These are phyloP conservation scores for Knufia petricola DNA, from an alignment of 2,329 filamentous ascomycete species.

Conservation along the genomic window DNA sequence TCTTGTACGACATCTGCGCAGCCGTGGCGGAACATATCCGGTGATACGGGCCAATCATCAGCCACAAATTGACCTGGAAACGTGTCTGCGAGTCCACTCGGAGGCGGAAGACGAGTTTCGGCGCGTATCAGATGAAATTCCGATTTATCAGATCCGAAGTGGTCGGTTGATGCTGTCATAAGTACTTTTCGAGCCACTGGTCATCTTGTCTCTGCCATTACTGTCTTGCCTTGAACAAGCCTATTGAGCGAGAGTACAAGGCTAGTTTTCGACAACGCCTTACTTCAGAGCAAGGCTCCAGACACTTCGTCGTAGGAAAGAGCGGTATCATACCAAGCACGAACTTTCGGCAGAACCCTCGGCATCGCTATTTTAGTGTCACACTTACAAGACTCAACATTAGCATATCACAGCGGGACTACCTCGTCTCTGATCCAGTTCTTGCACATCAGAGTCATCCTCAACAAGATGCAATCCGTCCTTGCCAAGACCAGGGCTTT, in stretches of 20 bases:
- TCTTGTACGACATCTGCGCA: neutral
- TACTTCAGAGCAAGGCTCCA: too few species aligned
- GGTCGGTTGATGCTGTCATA: neutral
- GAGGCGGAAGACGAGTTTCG: too few species aligned
- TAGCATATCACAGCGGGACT: too few species aligned
- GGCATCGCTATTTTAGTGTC: neutral
- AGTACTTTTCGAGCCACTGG: neutral
- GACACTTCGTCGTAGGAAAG: too few species aligned
- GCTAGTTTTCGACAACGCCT: neutral
- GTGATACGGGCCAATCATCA: neutral
- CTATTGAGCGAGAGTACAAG: neutral
- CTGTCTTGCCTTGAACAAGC: too few species aligned
- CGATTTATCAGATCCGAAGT: slow-evolving; percentile 1
- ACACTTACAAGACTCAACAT: too few species aligned
- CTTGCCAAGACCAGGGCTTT: slow-evolving; percentile 5
- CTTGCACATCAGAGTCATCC: neutral
- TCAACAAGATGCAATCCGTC: slow-evolving; percentile 13
- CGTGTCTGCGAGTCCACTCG: neutral
- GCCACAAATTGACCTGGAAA: neutral
- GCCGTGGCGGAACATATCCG: neutral
- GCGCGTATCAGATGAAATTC: neutral
- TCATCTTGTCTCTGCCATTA: too few species aligned
- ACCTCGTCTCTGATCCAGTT: too few species aligned
- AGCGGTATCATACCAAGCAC: too few species aligned
- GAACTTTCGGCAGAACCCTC: too few species aligned